Percentiles rank a stretch among this genome's conserved stretches.
Evolutionary conservation across 805 yeast species (phyloP).

Genomic region (Yamadazyma sp.): DNA sequence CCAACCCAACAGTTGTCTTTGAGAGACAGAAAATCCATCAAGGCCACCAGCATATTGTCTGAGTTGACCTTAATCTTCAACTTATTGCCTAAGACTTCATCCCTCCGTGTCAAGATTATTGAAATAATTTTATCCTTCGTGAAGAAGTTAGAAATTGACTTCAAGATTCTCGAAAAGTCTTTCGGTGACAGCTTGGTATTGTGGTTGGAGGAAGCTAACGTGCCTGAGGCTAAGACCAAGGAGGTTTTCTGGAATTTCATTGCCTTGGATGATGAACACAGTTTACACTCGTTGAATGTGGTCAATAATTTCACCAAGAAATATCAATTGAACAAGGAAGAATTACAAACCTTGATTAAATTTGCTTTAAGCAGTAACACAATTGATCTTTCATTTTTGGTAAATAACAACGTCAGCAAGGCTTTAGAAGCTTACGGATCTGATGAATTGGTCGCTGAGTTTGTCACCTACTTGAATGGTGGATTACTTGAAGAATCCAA

Average conservation of each 20-base stretch:
- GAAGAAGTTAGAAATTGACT: constrained; percentile 30
- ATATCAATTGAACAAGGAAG: constrained; percentile 23
- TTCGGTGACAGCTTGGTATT: constrained; percentile 36
- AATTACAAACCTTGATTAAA: constrained; percentile 27
- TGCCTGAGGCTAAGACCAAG: constrained; percentile 29
- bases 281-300: constrained; percentile 31
- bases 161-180: constrained; percentile 31
- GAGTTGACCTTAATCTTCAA: constrained; percentile 42
- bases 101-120: constrained; percentile 31
- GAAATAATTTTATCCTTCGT: constrained; percentile 33
- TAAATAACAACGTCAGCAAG: constrained; percentile 39
- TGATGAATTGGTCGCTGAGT: constrained; percentile 29
- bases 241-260: constrained; percentile 39
- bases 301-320: constrained; percentile 35
- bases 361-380: constrained; percentile 37
- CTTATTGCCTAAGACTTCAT: constrained; percentile 35
- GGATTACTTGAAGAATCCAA: constrained; percentile 26
- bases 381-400: constrained; percentile 43
- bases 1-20: constrained; percentile 40
- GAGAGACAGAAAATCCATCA: constrained; percentile 46
- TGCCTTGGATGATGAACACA: constrained; percentile 31
- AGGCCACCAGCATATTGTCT: constrained; percentile 41
- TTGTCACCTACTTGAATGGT: constrained; percentile 37
- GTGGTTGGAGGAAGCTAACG: constrained; percentile 36
- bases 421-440: constrained; percentile 28